Conservation (phyloP, 768 basidiomycete species). For the Suillus cothurnatus region DNA sequence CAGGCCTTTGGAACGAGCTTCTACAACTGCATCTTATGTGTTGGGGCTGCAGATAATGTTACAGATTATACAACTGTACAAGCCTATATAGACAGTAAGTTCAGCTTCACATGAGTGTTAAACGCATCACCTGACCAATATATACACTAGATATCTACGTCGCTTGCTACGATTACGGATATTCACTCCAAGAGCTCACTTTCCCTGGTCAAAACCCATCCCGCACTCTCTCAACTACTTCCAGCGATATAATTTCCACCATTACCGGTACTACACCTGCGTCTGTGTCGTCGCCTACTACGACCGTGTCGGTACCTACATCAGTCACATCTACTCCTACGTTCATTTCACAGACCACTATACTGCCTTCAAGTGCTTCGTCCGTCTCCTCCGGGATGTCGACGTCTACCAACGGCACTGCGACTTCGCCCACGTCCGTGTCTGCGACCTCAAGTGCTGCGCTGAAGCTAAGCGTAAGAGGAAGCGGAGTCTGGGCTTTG, state of each 20-base stretch:
- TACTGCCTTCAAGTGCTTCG: background rate
- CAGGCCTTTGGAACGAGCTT: slow-evolving; percentile 39
- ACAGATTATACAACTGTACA: slow-evolving; percentile 34
- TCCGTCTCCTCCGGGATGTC: background rate
- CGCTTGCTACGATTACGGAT: slow-evolving; percentile 30
- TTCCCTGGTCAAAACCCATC: slow-evolving; percentile 28
- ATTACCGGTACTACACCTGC: background rate
- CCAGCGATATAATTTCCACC: background rate
- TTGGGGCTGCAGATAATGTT: slow-evolving; percentile 29
- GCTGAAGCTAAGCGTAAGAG: background rate
- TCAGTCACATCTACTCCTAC: background rate
- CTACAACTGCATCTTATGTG: slow-evolving; percentile 46
- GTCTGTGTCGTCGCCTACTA: background rate
- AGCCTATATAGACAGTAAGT: slow-evolving; percentile 37
- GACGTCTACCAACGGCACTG: background rate
- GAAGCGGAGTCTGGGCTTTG: background rate
- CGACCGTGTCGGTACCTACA: background rate
- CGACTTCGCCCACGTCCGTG: background rate
- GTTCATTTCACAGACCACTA: background rate
- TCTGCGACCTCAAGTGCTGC: background rate
- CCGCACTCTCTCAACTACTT: slow-evolving; percentile 12
- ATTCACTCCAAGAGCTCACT: slow-evolving; percentile 23
- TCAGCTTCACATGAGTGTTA: background rate
- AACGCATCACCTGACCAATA: background rate
- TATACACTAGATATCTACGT: slow-evolving; percentile 22